Evolutionary conservation across 805 yeast species (phyloP).

Genomic region (Barnettozyma pratensis): DNA sequence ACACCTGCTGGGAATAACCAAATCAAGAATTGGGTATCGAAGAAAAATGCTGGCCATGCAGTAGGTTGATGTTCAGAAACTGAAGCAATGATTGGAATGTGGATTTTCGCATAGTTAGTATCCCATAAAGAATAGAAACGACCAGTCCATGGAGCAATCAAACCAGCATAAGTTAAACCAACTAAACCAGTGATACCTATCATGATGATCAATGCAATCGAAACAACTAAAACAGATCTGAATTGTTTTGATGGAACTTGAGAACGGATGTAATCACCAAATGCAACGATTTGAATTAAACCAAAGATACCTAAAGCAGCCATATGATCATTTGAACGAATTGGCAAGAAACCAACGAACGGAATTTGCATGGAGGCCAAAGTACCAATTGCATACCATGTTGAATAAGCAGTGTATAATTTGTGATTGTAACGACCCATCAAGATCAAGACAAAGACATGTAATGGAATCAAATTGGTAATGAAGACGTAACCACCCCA

Average conservation of each 20-base stretch:
- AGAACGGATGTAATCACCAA: constrained; percentile 76
- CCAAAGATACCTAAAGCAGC: constrained; percentile 97
- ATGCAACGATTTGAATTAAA: constrained; percentile 80
- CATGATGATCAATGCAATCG: constrained; percentile 48
- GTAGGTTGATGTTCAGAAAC: constrained; percentile 99
- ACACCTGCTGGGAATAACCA: constrained; percentile 99
- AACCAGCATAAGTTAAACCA: constrained; percentile 80
- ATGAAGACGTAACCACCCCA: constrained; percentile 99
- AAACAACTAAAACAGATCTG: constrained; percentile 57
- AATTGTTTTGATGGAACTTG: constrained; percentile 71
- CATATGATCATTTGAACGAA: constrained; percentile 97
- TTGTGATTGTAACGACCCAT: constrained; percentile 92
- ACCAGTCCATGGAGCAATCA: constrained; percentile 99
- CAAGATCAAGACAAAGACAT: constrained; percentile 79
- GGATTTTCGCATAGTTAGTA: constrained; percentile 94
- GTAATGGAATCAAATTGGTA: constrained; percentile 94
- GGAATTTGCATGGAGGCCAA: constrained; percentile 99
- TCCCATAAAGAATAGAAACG: constrained; percentile 98
- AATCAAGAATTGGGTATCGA: constrained; percentile 85
- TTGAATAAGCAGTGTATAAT: constrained; percentile 84
- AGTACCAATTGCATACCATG: constrained; percentile 98
- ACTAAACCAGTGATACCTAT: constrained; percentile 70
- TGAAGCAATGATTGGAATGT: constrained; percentile 97
- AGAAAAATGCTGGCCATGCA: constrained; percentile 99
- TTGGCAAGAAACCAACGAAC: constrained; percentile 95